phyloP scores from a whole-genome alignment of 331 rosid species.

The Acacia concinna region DNA sequence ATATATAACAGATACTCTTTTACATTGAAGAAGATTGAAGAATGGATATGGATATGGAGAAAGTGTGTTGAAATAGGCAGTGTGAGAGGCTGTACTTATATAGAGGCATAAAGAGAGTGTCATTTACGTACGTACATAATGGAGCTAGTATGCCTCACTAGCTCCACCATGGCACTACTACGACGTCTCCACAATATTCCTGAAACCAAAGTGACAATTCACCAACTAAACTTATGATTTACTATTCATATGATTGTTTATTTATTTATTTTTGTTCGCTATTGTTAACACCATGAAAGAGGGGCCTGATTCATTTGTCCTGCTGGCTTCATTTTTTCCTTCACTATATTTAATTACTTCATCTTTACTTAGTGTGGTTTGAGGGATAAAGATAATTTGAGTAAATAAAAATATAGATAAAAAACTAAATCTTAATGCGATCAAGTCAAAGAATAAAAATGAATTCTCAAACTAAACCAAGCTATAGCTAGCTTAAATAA shows the following conservation, averaged over 20 bases:
- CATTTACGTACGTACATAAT: constrained; percentile 7
- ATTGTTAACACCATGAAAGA: neutral
- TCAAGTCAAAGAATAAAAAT: too few species aligned
- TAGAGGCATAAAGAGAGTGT: constrained; percentile 8
- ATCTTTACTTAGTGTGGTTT: too few species aligned
- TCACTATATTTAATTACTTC: too few species aligned
- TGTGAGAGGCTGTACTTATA: constrained; percentile 18
- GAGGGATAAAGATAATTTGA: too few species aligned
- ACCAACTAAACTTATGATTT: constrained; percentile 20
- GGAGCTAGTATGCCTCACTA: constrained; percentile 18
- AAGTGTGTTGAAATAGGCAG: neutral
- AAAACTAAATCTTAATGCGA: too few species aligned
- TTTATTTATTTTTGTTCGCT: neutral
- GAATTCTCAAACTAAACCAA: too few species aligned
- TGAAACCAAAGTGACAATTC: constrained; percentile 16
- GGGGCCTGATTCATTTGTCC: too few species aligned
- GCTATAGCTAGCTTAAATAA: too few species aligned
- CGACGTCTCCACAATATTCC: constrained; percentile 23
- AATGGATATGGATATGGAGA: neutral
- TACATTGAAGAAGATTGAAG: neutral
- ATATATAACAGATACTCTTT: neutral
- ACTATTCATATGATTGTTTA: neutral
- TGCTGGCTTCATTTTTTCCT: too few species aligned
- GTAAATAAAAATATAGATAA: too few species aligned
- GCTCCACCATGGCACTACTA: constrained; percentile 35